Conservation (phyloP, 2,329 filamentous ascomycete species). For the Penicillium griseofulvum region DNA sequence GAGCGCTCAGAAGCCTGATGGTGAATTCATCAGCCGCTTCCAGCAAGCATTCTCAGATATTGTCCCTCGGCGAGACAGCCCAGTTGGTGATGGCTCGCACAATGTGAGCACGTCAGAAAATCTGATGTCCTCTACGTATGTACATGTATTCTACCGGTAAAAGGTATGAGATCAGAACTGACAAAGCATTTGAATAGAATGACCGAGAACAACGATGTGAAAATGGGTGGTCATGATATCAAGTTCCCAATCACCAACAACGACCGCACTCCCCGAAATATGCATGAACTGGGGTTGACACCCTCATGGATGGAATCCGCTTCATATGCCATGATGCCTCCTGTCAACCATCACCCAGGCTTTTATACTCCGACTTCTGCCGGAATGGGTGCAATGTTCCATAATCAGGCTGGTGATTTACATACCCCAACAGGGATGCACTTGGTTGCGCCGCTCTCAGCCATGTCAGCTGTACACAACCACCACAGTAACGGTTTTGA, state of each 20-base stretch:
- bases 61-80: constrained; percentile 48
- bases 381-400: constrained; percentile 72
- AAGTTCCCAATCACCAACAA: constrained; percentile 58
- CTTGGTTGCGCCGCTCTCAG: constrained; percentile 78
- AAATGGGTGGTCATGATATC: constrained; percentile 49
- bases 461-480: constrained; percentile 61
- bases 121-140: constrained; percentile 28
- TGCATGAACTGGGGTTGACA: constrained; percentile 84
- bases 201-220: constrained; percentile 38
- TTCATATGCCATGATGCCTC: constrained; percentile 74
- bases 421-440: constrained; percentile 76
- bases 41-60: constrained; percentile 79
- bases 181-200: not conserved
- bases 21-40: constrained; percentile 80
- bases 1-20: constrained; percentile 79
- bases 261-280: constrained; percentile 77
- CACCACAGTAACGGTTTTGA: constrained; percentile 58
- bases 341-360: constrained; percentile 74
- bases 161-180: not conserved
- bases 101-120: constrained; percentile 8
- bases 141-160: not conserved
- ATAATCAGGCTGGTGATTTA: constrained; percentile 79
- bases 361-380: constrained; percentile 89
- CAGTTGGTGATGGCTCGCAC: constrained; percentile 27
- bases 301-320: constrained; percentile 84